These are phyloP conservation scores for Dactylellina sp. DNA, from an alignment of 2,329 filamentous ascomycete species.

Conservation along the genomic window DNA sequence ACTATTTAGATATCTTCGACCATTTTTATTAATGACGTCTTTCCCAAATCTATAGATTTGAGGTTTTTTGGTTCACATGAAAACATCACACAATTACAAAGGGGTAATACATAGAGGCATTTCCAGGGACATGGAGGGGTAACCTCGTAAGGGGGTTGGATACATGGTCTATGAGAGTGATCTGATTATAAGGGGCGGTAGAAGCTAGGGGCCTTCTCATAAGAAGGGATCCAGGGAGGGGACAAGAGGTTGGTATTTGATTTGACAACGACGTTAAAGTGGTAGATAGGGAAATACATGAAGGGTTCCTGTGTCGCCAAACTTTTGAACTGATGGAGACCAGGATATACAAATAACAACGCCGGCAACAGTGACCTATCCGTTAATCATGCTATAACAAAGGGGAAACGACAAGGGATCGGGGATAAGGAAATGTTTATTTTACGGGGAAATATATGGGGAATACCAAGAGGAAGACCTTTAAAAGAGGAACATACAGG, in stretches of 20 bases:
- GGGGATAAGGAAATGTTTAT: conserved; percentile 37
- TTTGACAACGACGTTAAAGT: conserved; percentile 1
- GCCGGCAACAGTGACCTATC: conserved; percentile 53
- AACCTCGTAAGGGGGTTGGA: background rate
- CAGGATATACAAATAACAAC: conserved; percentile 54
- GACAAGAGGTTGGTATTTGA: conserved; percentile 24
- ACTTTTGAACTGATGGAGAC: conserved; percentile 39
- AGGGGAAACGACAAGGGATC: conserved; percentile 1
- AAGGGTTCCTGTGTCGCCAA: conserved; percentile 47
- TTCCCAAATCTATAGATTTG: background rate
- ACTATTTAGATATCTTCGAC: too few relatives aligned
- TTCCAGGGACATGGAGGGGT: background rate
- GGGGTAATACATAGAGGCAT: conserved; percentile 6
- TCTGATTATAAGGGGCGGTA: too few relatives aligned
- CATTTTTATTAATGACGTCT: background rate
- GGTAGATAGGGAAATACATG: conserved; percentile 54
- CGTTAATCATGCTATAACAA: conserved; percentile 53
- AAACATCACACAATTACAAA: conserved; percentile 26
- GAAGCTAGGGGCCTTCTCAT: too few relatives aligned
- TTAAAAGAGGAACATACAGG: conserved; percentile 45
- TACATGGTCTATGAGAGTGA: conserved; percentile 19
- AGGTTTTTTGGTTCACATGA: background rate
- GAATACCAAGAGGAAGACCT: conserved; percentile 17
- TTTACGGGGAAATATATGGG: conserved; percentile 47
- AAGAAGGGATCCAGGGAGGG: background rate